Conservation (phyloP, 305 asterid species). For the Fraxinus albicans region DNA sequence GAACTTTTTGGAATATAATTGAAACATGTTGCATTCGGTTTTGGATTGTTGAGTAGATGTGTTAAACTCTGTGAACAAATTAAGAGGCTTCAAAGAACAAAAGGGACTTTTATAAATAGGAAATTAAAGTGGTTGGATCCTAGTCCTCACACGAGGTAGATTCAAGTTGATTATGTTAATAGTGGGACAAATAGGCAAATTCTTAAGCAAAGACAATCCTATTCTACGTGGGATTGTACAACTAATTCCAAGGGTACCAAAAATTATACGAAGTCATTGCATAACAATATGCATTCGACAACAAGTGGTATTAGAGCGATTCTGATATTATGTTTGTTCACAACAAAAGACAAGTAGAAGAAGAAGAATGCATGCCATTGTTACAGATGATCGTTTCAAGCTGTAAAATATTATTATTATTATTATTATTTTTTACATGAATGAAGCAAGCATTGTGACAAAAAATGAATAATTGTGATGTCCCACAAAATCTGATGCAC, state of each 20-base stretch:
- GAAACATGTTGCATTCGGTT: neutral
- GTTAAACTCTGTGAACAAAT: neutral
- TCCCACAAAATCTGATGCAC: slow-evolving; percentile 58
- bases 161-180: too few species aligned
- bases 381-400: neutral
- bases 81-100: neutral
- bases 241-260: neutral
- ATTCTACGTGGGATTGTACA: neutral
- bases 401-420: neutral
- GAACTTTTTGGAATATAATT: neutral
- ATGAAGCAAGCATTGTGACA: slow-evolving; percentile 31
- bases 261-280: neutral
- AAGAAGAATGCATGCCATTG: neutral
- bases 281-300: neutral
- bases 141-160: neutral
- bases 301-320: too few species aligned
- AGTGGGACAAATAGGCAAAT: neutral
- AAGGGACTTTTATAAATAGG: neutral
- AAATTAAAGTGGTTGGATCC: neutral
- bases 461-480: slow-evolving; percentile 42
- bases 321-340: too few species aligned
- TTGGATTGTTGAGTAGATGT: neutral
- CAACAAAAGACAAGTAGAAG: too few species aligned
- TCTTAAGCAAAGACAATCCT: neutral
- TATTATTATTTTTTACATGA: neutral